phyloP scores from a whole-genome alignment of 2,329 filamentous ascomycete species.

The Diaporthe eres region DNA sequence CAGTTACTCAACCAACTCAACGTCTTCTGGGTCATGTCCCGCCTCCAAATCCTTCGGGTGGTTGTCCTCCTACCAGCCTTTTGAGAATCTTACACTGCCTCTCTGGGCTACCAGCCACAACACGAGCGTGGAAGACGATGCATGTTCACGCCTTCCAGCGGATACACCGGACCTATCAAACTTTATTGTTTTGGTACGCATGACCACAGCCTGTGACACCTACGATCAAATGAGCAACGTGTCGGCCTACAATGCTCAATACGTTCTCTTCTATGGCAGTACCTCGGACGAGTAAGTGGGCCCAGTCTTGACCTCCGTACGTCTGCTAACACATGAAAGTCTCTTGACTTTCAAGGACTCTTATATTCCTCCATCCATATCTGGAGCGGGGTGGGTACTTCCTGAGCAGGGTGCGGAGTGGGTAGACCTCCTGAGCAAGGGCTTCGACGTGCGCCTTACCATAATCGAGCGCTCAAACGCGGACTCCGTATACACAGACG shows the following conservation, averaged over 20 bases:
- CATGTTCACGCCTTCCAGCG: conserved; percentile 55
- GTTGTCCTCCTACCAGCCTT: conserved; percentile 39
- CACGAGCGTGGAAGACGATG: conserved; percentile 49
- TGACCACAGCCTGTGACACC: conserved; percentile 48
- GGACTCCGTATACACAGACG: conserved; percentile 24
- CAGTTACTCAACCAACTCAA: conserved; percentile 40
- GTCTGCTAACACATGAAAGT: conserved; percentile 4
- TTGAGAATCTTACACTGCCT: conserved; percentile 41
- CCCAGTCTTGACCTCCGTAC: background rate
- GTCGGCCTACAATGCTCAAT: conserved; percentile 55
- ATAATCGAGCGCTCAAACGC: conserved; percentile 39
- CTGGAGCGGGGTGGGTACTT: conserved; percentile 42
- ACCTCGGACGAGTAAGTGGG: conserved; percentile 28
- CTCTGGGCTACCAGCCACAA: conserved; percentile 51
- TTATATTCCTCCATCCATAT: conserved; percentile 30
- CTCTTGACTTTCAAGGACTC: background rate
- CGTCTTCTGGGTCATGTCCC: conserved; percentile 23
- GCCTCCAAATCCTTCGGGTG: conserved; percentile 39
- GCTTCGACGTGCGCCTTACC: conserved; percentile 45
- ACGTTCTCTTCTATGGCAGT: conserved; percentile 41
- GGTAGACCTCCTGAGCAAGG: conserved; percentile 44
- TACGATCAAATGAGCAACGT: conserved; percentile 55
- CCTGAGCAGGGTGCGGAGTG: conserved; percentile 46
- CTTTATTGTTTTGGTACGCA: conserved; percentile 57
- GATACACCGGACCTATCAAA: conserved; percentile 56